Base-by-base conservation (phyloP, 805 yeast genomes). In the Candida adriatica region DNA sequence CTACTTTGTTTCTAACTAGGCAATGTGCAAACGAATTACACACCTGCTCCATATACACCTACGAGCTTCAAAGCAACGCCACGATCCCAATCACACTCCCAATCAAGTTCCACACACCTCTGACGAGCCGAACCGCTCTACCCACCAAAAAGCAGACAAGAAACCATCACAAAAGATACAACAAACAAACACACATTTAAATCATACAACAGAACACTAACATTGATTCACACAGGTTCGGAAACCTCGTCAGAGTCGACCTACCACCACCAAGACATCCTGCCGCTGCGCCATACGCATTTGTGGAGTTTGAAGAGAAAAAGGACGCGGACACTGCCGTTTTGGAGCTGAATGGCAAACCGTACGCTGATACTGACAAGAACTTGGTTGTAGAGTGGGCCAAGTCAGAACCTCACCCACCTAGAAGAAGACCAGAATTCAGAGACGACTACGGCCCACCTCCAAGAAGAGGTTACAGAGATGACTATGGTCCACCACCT, bases 241-340 rank as follows among this genome's bases (percentile, higher is more conserved):
- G 82, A 30, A 66, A 64, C 42, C 58, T 76, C 26, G 70, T 71
- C 30, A 64, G 78, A 55, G 69, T 75, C 31, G 78, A 70, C 41
- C 70, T 75, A 28, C 75, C 80, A 25, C 81, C 81, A 34, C 77
- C 80, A 38, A 68, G 74, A 53, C 62, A 69, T 18, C 68, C 68
- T 34, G 77, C 71, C 42, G 75, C 75, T 24, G 64, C 71, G 39
- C 76, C 74, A 45, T 76, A 64, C 46, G 83, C 80, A 6, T 76
- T 75, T 54, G 81, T 76, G 16, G 79, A 75, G 47, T 76, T 65
- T 51, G 62, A 66, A 41, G 64, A 58, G 30, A 46, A 57, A 11
- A 71, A 67, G 40, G 75, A 70, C 47, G 73, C 78, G 41, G 73
- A 73, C 41, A 61, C 61, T 22, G 79, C 80, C 8, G n/a, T n/a